These are phyloP conservation scores for Colletotrichum salicis DNA, from an alignment of 2,329 filamentous ascomycete genomes.

Conservation along the genomic window DNA sequence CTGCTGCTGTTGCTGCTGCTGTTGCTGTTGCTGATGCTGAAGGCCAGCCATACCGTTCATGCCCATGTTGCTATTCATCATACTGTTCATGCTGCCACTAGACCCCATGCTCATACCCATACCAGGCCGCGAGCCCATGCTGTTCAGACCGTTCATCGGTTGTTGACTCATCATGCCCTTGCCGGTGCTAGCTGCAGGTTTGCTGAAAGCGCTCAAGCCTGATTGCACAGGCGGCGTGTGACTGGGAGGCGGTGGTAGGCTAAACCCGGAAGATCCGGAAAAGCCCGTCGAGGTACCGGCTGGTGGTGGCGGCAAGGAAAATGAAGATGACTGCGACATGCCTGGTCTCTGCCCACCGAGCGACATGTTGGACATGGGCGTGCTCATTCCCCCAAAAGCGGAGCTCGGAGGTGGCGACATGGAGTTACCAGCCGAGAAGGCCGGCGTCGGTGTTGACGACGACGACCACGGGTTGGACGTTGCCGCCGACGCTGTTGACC, in stretches of 20 bases:
- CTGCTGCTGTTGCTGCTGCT: conserved; percentile 38
- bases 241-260: conserved; percentile 58
- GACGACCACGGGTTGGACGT: conserved; percentile 62
- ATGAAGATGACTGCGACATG: conserved; percentile 56
- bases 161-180: conserved; percentile 35
- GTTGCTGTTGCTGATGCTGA: conserved; percentile 39
- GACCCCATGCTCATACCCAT: conserved; percentile 40
- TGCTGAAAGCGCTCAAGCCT: conserved; percentile 37
- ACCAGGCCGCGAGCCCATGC: conserved; percentile 37
- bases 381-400: conserved; percentile 50
- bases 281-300: conserved; percentile 40
- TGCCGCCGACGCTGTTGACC: conserved; percentile 57
- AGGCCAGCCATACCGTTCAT: conserved; percentile 39
- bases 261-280: conserved; percentile 53
- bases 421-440: conserved; percentile 22
- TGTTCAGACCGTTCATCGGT: conserved; percentile 17
- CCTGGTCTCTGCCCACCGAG: conserved; percentile 56
- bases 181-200: conserved; percentile 21
- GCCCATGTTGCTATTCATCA: conserved; percentile 38
- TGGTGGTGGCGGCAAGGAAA: conserved; percentile 69
- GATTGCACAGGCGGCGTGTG: conserved; percentile 41
- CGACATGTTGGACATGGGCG: conserved; percentile 60
- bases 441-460: conserved; percentile 37
- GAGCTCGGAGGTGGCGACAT: conserved; percentile 42
- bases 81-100: conserved; percentile 43